Percentiles rank a stretch among this genome's conserved stretches.
phyloP scores from a whole-genome alignment of 2,329 filamentous ascomycete species.

The Coniella lustricola region DNA sequence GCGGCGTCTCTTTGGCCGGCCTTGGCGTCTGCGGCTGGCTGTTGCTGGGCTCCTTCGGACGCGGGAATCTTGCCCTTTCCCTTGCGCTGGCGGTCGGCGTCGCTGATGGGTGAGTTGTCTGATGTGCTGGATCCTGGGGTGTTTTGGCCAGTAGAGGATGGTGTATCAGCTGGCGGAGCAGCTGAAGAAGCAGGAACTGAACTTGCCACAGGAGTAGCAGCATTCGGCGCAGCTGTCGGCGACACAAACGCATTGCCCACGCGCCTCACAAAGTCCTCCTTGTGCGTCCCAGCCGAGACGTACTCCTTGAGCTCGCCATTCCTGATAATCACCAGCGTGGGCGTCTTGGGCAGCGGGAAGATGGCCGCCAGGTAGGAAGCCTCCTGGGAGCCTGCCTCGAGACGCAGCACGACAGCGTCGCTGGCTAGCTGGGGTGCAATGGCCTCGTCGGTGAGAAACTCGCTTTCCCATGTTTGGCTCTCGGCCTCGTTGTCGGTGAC shows the following conservation, averaged over 20 bases:
- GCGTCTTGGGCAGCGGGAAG: conserved; percentile 71
- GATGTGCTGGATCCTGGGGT: conserved; percentile 19
- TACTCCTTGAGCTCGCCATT: conserved; percentile 75
- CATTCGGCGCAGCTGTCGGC: background rate
- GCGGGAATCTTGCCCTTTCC: conserved; percentile 35
- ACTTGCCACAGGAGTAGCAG: background rate
- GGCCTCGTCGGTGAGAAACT: conserved; percentile 53
- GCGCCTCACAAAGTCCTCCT: conserved; percentile 58
- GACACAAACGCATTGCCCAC: conserved; percentile 36
- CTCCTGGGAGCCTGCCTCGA: conserved; percentile 69
- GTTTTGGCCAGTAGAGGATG: conserved; percentile 18
- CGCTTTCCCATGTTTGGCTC: conserved; percentile 65
- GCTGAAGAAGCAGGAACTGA: conserved; percentile 11
- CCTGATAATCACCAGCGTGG: conserved; percentile 72
- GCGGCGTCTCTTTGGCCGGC: conserved; percentile 35
- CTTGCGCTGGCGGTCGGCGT: conserved; percentile 26
- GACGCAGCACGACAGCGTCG: conserved; percentile 62
- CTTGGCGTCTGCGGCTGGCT: conserved; percentile 21
- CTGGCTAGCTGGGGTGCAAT: conserved; percentile 48
- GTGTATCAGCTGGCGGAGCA: conserved; percentile 4
- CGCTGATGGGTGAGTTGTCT: conserved; percentile 5
- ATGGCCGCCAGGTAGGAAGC: conserved; percentile 76
- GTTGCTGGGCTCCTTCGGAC: conserved; percentile 33
- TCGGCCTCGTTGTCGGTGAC: conserved; percentile 69
- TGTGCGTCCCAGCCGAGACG: conserved; percentile 55